Base-by-base conservation (phyloP, 306 rosid genomes). In the Hippophae gyantsensis region DNA sequence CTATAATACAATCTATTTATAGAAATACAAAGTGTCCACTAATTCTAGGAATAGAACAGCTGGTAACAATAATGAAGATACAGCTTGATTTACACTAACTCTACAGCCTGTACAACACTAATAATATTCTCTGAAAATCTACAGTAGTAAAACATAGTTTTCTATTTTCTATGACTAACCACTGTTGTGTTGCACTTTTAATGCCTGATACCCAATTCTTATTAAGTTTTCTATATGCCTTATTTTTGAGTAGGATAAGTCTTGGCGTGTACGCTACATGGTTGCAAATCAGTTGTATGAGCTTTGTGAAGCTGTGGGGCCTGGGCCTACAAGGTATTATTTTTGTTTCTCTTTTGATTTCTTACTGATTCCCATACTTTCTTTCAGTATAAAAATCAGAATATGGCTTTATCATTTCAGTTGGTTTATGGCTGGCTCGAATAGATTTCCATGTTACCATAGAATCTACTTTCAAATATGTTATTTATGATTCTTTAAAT, bases 181-280 rank as follows among this genome's bases (percentile, higher is more conserved):
- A 49, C 50, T 9, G 50, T 47, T 47, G 50, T 47, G 8, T 49
- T 5, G 5, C 44, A 26, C 8, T 13, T n/a, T 2, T 27, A 45
- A 23, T 9, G 44, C 18, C 18, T 18, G 63, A 59, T 45, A 23
- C 26, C 1, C 10, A 25, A 26, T 25, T 59, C 42, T 32, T 14
- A 10, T 9, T 38, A 58, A 58, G 12, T 26, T 32, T 68, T n/a
- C 7, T 48, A 40, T 57, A 46, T 69, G 56, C 18, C 18, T 18
- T 18, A 18, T 60, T 7, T 67, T 18, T 58, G 52, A 43, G 45
- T 66, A 92, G 98, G 98, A 92, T 71, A 92, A 92, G 72, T 92
- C 98, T 40, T 92, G 98, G 98, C 96, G 98, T 52, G 98, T 92
- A 40, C 96, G 98, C n/a, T 88, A 92, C 84, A 92, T 92, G 98